phyloP scores from a whole-genome alignment of 306 rosid genomes.

The Vigna trinervia region DNA sequence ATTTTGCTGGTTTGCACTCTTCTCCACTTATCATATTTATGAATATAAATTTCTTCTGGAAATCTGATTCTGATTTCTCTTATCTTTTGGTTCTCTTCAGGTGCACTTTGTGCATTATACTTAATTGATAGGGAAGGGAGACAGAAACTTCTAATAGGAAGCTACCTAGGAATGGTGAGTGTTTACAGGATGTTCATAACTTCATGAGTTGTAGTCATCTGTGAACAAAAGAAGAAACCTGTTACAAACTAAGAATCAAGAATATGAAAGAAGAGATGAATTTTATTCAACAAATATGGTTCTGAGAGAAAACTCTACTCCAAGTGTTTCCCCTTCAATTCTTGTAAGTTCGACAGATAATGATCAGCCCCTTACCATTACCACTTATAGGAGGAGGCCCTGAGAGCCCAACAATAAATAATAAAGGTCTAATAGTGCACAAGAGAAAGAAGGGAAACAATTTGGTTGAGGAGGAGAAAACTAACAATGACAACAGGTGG shows the following conservation, averaged over 20 bases:
- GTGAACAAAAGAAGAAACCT: neutral
- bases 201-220: conserved; percentile 26
- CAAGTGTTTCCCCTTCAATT: neutral
- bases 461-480: too few relatives aligned
- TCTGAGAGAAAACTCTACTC: neutral
- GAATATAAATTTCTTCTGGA: conserved; percentile 37
- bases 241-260: neutral
- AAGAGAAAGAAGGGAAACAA: too few relatives aligned
- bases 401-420: too few relatives aligned
- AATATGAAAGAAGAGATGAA: neutral
- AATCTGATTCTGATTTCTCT: conserved; percentile 43
- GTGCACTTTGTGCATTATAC: conserved; percentile 79
- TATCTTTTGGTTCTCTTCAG: conserved; percentile 53
- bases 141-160: conserved; percentile 77
- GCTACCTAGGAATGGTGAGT: conserved; percentile 95
- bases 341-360: too few relatives aligned
- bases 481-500: too few relatives aligned
- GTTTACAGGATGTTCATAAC: conserved; percentile 20
- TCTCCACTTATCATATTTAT: conserved; percentile 17
- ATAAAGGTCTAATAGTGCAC: too few relatives aligned
- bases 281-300: neutral
- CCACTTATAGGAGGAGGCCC: too few relatives aligned
- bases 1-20: conserved; percentile 72
- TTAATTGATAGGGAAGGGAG: conserved; percentile 87
- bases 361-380: too few relatives aligned